Evolutionary conservation across 306 rosid species (phyloP), one percentile per base, ranked within the genome.

Genomic region (Ceratonia siliqua): DNA sequence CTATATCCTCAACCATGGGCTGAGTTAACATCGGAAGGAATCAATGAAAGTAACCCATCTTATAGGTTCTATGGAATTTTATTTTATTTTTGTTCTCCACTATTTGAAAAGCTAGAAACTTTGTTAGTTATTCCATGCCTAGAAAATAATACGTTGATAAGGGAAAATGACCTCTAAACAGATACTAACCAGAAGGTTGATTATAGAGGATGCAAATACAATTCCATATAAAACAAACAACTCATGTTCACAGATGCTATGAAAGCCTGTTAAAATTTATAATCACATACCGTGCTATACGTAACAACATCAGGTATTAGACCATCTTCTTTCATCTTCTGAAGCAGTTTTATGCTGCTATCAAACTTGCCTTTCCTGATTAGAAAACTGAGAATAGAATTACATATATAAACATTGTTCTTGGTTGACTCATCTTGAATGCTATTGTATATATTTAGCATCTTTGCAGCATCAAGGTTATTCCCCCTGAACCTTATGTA

Each of bases 301-400:
- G 98, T 91, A 62, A 94, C 86, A 74, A 62, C 78, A 88, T 91
- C 96, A 6, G 96, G 94, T 43, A 68, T 82, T 33, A 89, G 79
- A 70, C 94, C 96, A 63, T 91, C 88, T 46, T 76, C 78, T 85
- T 88, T 88, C 98, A 94, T 94, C 85, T 87, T 85, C 52, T 75
- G 70, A 85, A 89, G 88, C 82, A 94, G 76, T 73, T 78, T 88
- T 2, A 89, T 48, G 77, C 94, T 76, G 27, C 82, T 63, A 49
- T 87, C 89, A 62, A 87, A 84, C 79, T 88, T 91, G 36, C 88
- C 89, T 77, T 82, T 89, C 83, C 83, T 85, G 72, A 82, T 77
- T 73, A 94, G 72, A 84, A 83, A 89, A n/a, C 84, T 68, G 39
- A 94, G 96, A 76, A 94, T 79, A 20, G 91, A 87, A 84, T 94